A percentile compares a stretch with the other conserved stretches of the same genome.
phyloP scores from a whole-genome alignment of 768 basidiomycete genomes.

The Lactarius deliciosus region DNA sequence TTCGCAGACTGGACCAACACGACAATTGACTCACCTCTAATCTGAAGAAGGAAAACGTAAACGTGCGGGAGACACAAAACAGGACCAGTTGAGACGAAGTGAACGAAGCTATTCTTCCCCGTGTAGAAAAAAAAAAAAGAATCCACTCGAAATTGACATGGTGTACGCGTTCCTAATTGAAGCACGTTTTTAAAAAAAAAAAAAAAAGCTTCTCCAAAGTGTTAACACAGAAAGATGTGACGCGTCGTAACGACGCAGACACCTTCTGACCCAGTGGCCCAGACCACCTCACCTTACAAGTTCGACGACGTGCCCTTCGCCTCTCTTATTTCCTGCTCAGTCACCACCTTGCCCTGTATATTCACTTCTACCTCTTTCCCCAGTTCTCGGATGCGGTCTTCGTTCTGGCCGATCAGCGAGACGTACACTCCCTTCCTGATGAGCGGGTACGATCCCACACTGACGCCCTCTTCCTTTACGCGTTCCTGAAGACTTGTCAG shows the following conservation, averaged over 20 bases:
- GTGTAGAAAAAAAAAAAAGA: no score
- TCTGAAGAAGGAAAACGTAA: no score
- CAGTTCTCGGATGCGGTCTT: slow-evolving; percentile 50
- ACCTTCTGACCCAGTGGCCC: background rate
- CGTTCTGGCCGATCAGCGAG: slow-evolving; percentile 52
- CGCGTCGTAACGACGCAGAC: background rate
- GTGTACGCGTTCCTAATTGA: no score
- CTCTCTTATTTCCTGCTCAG: slow-evolving; percentile 62
- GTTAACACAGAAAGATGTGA: background rate
- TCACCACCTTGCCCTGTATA: slow-evolving; percentile 56
- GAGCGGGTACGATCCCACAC: slow-evolving; percentile 77
- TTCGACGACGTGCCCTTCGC: slow-evolving; percentile 40
- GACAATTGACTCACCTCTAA: no score
- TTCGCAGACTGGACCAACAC: no score
- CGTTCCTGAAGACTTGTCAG: slow-evolving; percentile 75
- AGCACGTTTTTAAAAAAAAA: no score
- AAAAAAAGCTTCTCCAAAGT: no score
- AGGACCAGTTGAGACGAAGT: no score
- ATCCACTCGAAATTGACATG: no score
- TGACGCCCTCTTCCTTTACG: slow-evolving; percentile 70
- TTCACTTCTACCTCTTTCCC: slow-evolving; percentile 63
- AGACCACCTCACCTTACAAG: background rate
- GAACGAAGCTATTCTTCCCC: no score
- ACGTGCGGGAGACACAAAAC: no score
- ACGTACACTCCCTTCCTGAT: slow-evolving; percentile 62